Base-by-base conservation (phyloP, 2,329 filamentous ascomycete species). In the Microsporum audouinii region DNA sequence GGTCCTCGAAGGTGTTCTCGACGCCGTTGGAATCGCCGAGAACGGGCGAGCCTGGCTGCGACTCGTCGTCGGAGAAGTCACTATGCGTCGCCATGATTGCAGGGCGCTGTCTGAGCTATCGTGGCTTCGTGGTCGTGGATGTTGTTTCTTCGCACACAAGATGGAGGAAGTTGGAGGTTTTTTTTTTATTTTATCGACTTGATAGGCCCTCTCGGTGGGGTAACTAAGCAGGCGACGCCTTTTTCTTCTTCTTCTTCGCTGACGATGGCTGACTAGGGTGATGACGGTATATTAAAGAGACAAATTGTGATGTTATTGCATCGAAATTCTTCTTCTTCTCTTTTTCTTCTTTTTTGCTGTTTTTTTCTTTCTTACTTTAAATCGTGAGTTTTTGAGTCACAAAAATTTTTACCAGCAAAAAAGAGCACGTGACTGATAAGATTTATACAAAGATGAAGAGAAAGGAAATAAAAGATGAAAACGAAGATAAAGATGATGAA, bases 1-100 rank as follows among this genome's bases (percentile, higher is more conserved):
- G 87, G 65, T 87, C 87, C 71, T 89, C 87, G 69, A 89, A 82
- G 70, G 89, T 86, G 74, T 89, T 83, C 72, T 88, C 84, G 71
- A 71, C 69, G 14, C 65, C 74, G 63, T 77, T 73, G 66, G 72
- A 71, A 49, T 74, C 70, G 64, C 79, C 75, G 57, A 80, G 66
- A 58, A 76, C 72, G 61, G 81, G 81, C 55, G 80, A 83, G 62
- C 79, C 80, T 59, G 80, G 80, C 63, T 79, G 79, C 58, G 79
- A 81, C 63, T 81, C 79, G 63, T 79, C 77, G 64, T 80, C 79
- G 61, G 78, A 80, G 67, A 78, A 79, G 69, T 82, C 79, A 70
- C 79, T 80, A 74, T 81, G 81, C 64, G 78, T 75, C 69, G 78
- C 79, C 80, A 82, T 82, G 72, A 70, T 79, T 60, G 64, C 64